phyloP scores from a whole-genome alignment of 1,284 basidiomycete genomes.

The Rhodotorula sp. region DNA sequence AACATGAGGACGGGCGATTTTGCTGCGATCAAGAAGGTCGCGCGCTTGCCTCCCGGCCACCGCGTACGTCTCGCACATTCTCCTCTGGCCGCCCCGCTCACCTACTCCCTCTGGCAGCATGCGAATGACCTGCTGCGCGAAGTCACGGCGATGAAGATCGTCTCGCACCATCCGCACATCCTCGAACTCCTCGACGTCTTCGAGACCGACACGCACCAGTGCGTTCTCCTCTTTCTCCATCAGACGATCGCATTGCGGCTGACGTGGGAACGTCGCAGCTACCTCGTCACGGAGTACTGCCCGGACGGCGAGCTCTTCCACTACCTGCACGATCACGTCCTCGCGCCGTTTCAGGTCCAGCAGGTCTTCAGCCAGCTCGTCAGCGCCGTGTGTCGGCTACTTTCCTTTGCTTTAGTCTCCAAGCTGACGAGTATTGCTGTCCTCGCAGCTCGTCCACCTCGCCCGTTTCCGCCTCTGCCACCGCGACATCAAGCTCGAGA shows the following conservation, averaged over 20 bases:
- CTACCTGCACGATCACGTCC: slow-evolving; percentile 44
- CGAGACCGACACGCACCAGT: slow-evolving; percentile 47
- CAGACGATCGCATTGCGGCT: background rate
- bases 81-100: background rate
- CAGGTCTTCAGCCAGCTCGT: slow-evolving; percentile 49
- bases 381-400: slow-evolving; percentile 45
- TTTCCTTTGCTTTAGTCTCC: background rate
- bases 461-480: slow-evolving; percentile 43
- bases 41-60: slow-evolving; percentile 43
- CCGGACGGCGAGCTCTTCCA: slow-evolving; percentile 49
- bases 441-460: slow-evolving; percentile 15
- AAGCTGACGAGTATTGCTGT: slow-evolving; percentile 30
- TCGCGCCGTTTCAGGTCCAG: slow-evolving; percentile 41
- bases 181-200: slow-evolving; percentile 49
- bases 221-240: background rate
- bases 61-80: slow-evolving; percentile 44
- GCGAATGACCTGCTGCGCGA: slow-evolving; percentile 43
- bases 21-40: slow-evolving; percentile 49
- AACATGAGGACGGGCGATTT: slow-evolving; percentile 44
- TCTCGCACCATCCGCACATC: slow-evolving; percentile 47
- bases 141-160: slow-evolving; percentile 50
- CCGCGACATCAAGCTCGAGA: slow-evolving; percentile 50
- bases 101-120: slow-evolving; percentile 10
- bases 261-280: slow-evolving; percentile 26
- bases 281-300: slow-evolving; percentile 49